Percentiles rank a stretch among this genome's conserved stretches.
These are phyloP conservation scores for Fraxinus cuspidata DNA, from an alignment of 257 asterid species.

Conservation along the genomic window DNA sequence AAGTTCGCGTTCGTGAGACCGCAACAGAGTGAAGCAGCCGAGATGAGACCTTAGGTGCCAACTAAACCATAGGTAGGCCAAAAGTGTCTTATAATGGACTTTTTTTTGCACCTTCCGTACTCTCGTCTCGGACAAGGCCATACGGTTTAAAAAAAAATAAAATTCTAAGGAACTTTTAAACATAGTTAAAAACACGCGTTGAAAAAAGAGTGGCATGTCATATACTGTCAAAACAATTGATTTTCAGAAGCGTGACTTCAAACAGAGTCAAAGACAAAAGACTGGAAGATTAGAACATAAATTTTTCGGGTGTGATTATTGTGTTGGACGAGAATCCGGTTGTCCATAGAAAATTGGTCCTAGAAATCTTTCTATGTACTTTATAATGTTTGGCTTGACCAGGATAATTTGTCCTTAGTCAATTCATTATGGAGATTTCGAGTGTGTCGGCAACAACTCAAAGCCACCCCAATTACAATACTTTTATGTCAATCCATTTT, in stretches of 20 bases:
- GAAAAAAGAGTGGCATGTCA: background rate
- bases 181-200: no score
- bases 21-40: no score
- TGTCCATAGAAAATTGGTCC: slow-evolving; percentile 19
- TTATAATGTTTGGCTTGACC: slow-evolving; percentile 35
- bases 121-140: no score
- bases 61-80: no score
- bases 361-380: slow-evolving; percentile 17
- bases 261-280: background rate
- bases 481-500: background rate
- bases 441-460: slow-evolving; percentile 38
- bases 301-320: slow-evolving; percentile 19
- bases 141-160: no score
- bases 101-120: no score
- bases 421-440: background rate
- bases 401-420: slow-evolving; percentile 13
- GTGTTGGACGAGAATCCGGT: background rate
- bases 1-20: no score
- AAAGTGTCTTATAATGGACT: no score
- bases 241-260: background rate
- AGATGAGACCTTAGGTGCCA: no score
- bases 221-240: background rate
- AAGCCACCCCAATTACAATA: background rate
- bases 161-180: no score
- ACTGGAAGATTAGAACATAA: background rate